Evolutionary conservation across 2,329 filamentous ascomycete species (phyloP).

Genomic region (Nannizziopsis barbatae): DNA sequence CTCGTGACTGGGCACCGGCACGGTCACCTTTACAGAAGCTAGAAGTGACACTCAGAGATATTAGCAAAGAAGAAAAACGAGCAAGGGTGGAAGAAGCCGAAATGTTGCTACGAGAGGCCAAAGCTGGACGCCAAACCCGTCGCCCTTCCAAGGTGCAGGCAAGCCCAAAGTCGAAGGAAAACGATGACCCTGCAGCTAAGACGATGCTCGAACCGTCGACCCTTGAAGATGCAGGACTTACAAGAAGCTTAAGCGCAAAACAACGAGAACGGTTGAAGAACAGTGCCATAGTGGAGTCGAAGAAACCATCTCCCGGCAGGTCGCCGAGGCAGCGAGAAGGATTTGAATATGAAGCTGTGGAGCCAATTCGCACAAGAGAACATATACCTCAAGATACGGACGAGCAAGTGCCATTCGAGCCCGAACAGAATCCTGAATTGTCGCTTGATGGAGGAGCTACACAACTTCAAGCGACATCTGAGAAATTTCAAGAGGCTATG

Average conservation of each 20-base stretch:
- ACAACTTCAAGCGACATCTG: not conserved
- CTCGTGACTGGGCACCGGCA: conserved; percentile 56
- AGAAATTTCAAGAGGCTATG: not conserved
- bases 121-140: conserved; percentile 10
- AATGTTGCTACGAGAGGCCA: conserved; percentile 52
- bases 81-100: conserved; percentile 77
- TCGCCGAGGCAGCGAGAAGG: conserved; percentile 12
- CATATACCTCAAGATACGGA: not conserved
- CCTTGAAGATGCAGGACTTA: conserved; percentile 13
- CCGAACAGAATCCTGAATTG: not conserved
- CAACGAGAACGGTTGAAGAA: conserved; percentile 14
- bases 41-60: conserved; percentile 78
- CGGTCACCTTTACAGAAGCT: conserved; percentile 87
- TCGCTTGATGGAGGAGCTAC: conserved; percentile 7
- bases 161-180: not conserved
- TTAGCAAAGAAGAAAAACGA: conserved; percentile 91
- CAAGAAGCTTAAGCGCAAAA: conserved; percentile 13
- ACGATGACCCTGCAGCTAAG: not conserved
- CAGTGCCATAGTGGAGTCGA: conserved; percentile 15
- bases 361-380: not conserved
- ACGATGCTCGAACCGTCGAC: conserved; percentile 5
- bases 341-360: conserved; percentile 11
- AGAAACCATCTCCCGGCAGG: conserved; percentile 14
- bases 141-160: conserved; percentile 8
- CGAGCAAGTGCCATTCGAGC: not conserved